These are phyloP conservation scores for Lolium multiflorum DNA, from an alignment of 176 grass and related monocot species.

Conservation along the genomic window DNA sequence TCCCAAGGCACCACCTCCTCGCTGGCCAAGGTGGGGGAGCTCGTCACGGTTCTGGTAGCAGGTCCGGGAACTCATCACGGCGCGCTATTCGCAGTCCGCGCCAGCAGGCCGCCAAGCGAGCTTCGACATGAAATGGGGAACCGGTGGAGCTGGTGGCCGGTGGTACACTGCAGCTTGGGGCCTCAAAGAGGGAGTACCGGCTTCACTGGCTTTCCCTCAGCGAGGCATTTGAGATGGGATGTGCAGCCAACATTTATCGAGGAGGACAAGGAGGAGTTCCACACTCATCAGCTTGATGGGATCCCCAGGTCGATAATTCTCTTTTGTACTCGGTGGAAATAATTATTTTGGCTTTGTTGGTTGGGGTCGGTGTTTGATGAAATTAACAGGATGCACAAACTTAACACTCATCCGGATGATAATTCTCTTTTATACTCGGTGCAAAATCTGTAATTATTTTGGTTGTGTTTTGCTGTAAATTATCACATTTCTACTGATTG, in stretches of 20 bases:
- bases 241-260: conserved; percentile 64
- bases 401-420: too few species aligned
- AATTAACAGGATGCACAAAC: conserved; percentile 38
- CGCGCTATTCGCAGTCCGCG: too few species aligned
- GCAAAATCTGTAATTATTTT: too few species aligned
- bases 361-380: conserved; percentile 35
- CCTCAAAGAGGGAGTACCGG: conserved; percentile 77
- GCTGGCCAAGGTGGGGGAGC: too few species aligned
- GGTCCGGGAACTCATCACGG: too few species aligned
- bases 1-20: too few species aligned
- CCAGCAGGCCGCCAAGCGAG: too few species aligned
- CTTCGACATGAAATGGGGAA: too few species aligned
- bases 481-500: too few species aligned
- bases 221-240: conserved; percentile 69
- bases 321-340: conserved; percentile 12
- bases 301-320: conserved; percentile 27
- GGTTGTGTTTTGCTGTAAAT: too few species aligned
- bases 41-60: too few species aligned
- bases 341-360: conserved; percentile 9
- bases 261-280: conserved; percentile 66
- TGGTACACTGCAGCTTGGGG: conserved; percentile 66
- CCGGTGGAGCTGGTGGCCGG: conserved; percentile 61
- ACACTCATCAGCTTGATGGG: conserved; percentile 31
- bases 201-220: conserved; percentile 77
- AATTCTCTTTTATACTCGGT: too few species aligned